A percentile compares a stretch with the other conserved stretches of the same genome.
Evolutionary conservation across 1,284 basidiomycete species (phyloP).

Genomic region (Pascua sp.): DNA sequence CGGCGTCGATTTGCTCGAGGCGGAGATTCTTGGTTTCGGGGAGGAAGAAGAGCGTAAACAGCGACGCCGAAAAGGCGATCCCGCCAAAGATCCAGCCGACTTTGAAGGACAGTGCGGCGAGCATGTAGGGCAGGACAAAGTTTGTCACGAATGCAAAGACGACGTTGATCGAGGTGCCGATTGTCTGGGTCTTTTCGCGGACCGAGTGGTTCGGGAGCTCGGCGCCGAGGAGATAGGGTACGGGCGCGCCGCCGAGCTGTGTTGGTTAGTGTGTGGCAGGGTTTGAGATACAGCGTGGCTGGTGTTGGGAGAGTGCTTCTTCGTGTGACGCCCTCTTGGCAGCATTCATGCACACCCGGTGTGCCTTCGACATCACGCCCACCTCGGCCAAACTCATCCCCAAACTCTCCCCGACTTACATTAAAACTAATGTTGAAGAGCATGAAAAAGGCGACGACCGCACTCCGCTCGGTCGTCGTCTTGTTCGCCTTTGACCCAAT

Average conservation of each 20-base stretch:
- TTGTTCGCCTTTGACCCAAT: constrained; percentile 4
- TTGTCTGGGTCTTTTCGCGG: constrained; percentile 12
- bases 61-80: constrained; percentile 2
- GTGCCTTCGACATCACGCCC: too few species aligned
- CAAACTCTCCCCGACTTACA: not conserved
- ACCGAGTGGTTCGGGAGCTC: constrained; percentile 11
- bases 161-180: constrained; percentile 8
- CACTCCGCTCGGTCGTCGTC: not conserved
- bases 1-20: constrained; percentile 13
- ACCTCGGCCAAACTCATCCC: too few species aligned
- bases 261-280: not conserved
- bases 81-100: constrained; percentile 13
- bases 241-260: constrained; percentile 9
- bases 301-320: not conserved
- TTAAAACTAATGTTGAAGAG: constrained; percentile 3
- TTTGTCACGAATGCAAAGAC: constrained; percentile 11
- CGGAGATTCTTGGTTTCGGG: constrained; percentile 17
- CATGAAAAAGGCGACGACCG: constrained; percentile 7
- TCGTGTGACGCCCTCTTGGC: too few species aligned
- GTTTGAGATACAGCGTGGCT: not conserved
- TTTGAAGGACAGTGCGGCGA: constrained; percentile 1
- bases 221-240: constrained; percentile 14
- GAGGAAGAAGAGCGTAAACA: constrained; percentile 6
- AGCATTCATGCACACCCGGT: too few species aligned
- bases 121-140: constrained; percentile 10